phyloP scores from a whole-genome alignment of 2,329 filamentous ascomycete genomes.

The Colletotrichum phormii region DNA sequence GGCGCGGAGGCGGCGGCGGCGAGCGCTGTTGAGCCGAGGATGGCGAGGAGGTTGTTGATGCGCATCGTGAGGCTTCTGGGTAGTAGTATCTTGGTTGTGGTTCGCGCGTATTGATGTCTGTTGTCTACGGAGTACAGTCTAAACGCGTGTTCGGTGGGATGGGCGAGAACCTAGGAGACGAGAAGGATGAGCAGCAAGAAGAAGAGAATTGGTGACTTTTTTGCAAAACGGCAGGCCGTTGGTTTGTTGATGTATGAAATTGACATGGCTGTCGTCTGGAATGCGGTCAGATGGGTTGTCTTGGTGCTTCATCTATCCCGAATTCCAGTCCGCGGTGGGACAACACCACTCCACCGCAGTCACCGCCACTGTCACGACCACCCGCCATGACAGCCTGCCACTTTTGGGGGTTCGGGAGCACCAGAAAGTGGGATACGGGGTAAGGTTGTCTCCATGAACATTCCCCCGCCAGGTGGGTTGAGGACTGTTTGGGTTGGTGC shows the following conservation, averaged over 20 bases:
- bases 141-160: too few relatives aligned
- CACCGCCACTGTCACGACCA: too few relatives aligned
- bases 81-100: background rate
- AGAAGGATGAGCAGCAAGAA: background rate
- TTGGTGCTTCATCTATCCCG: conserved; percentile 13
- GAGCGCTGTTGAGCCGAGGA: conserved; percentile 18
- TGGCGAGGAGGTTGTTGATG: conserved; percentile 4
- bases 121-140: too few relatives aligned
- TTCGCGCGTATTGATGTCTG: too few relatives aligned
- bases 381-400: background rate
- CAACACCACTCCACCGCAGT: background rate
- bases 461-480: background rate
- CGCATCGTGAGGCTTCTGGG: background rate
- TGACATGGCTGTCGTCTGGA: background rate
- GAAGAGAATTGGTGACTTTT: background rate
- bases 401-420: background rate
- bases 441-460: background rate
- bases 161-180: background rate
- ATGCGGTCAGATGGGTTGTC: conserved; percentile 19
- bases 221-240: background rate
- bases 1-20: background rate
- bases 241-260: conserved; percentile 5
- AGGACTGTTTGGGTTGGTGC: too few relatives aligned
- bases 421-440: background rate
- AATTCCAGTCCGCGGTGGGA: conserved; percentile 16